These are phyloP conservation scores for Colletotrichum neosansevieriae DNA, from an alignment of 2,329 filamentous ascomycete genomes.

Conservation along the genomic window DNA sequence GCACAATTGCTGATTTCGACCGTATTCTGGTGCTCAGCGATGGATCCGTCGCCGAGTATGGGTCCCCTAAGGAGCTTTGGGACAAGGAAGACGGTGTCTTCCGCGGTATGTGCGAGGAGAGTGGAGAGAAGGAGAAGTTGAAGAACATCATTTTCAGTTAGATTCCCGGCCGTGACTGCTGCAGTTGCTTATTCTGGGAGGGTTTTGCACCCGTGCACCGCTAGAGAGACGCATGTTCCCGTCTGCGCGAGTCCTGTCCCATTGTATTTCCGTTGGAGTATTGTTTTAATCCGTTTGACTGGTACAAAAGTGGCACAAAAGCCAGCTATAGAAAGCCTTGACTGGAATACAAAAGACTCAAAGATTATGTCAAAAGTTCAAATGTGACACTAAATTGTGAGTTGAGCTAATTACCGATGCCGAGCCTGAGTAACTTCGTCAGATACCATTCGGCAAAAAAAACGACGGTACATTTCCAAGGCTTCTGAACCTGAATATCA, in stretches of 20 bases:
- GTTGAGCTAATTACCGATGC: too few relatives aligned
- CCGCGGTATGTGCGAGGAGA: slow-evolving; percentile 72
- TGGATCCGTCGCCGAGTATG: slow-evolving; percentile 76
- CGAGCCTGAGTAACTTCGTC: too few relatives aligned
- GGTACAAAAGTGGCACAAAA: slow-evolving; percentile 7
- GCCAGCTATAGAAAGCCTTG: slow-evolving; percentile 8
- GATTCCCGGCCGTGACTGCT: neutral
- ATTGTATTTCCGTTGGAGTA: neutral
- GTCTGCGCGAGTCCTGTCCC: neutral
- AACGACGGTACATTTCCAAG: too few relatives aligned
- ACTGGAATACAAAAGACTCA: neutral
- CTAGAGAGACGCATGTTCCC: neutral
- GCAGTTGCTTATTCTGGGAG: neutral
- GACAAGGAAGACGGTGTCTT: slow-evolving; percentile 66
- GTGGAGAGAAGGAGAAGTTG: slow-evolving; percentile 68
- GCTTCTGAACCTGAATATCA: too few relatives aligned
- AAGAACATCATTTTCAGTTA: slow-evolving; percentile 57
- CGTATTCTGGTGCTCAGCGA: slow-evolving; percentile 78
- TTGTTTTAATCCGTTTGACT: neutral
- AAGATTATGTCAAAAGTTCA: neutral
- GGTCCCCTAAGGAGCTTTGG: slow-evolving; percentile 73
- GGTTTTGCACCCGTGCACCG: neutral
- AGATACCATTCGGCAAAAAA: too few relatives aligned
- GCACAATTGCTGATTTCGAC: slow-evolving; percentile 83
- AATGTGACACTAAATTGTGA: too few relatives aligned